phyloP scores from a whole-genome alignment of 2,329 filamentous ascomycete genomes.

The Paecilomyces variotii region DNA sequence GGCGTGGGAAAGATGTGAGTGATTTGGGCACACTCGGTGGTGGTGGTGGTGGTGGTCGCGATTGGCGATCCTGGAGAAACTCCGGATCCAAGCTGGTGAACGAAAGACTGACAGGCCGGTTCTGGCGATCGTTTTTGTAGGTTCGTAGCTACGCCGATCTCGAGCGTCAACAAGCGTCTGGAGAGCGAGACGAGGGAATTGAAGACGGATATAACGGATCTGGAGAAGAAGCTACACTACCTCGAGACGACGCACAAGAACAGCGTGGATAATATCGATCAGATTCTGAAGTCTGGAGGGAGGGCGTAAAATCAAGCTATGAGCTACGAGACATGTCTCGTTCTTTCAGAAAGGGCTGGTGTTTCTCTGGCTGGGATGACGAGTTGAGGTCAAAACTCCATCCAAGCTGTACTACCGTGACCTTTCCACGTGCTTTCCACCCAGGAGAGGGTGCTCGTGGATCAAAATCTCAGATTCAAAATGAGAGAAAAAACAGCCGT shows the following conservation, averaged over 20 bases:
- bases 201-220: slow-evolving; percentile 67
- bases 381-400: background rate
- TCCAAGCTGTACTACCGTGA: background rate
- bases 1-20: slow-evolving; percentile 93
- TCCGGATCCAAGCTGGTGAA: no score
- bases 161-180: slow-evolving; percentile 67
- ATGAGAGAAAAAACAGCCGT: background rate
- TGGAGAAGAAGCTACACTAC: slow-evolving; percentile 86
- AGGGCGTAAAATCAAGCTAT: slow-evolving; percentile 13
- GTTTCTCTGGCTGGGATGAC: background rate
- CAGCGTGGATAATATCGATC: slow-evolving; percentile 81
- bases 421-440: background rate
- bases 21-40: slow-evolving; percentile 2
- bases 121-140: slow-evolving; percentile 40
- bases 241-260: slow-evolving; percentile 94
- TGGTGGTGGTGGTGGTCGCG: background rate
- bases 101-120: background rate
- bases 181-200: slow-evolving; percentile 65
- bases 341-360: background rate
- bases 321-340: background rate
- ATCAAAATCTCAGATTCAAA: background rate
- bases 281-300: slow-evolving; percentile 61
- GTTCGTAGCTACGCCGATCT: slow-evolving; percentile 75
- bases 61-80: background rate
- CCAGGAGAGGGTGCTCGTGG: background rate